Conservation (phyloP, 257 asterid genomes). For the Fraxinus cuspidata region DNA sequence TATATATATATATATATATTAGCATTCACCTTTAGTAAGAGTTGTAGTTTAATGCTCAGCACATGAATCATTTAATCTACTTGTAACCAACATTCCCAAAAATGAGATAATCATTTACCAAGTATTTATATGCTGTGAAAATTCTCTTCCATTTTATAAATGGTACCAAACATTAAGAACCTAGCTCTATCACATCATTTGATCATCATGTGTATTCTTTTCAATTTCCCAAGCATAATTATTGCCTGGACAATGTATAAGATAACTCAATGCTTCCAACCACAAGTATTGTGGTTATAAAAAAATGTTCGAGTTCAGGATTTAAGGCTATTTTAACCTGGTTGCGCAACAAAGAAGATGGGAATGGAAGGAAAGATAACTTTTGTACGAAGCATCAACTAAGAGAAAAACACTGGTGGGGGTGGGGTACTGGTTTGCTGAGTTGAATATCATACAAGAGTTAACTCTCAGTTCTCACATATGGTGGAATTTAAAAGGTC, state of each 20-base stretch:
- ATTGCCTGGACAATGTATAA: neutral
- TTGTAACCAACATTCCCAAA: neutral
- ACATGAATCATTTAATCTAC: neutral
- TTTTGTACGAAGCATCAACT: no score
- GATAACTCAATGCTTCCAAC: neutral
- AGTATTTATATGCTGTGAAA: neutral
- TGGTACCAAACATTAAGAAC: neutral
- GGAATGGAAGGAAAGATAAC: no score
- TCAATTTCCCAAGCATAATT: neutral
- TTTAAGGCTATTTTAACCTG: neutral
- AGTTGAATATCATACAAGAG: no score
- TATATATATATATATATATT: neutral
- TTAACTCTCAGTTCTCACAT: no score
- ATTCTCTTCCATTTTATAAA: slow-evolving; percentile 2
- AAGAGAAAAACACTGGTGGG: no score
- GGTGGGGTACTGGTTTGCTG: no score
- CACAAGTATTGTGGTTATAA: neutral
- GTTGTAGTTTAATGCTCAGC: neutral
- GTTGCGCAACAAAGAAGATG: neutral
- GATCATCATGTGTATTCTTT: slow-evolving; percentile 4
- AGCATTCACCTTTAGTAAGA: neutral
- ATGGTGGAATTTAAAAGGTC: neutral
- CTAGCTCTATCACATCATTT: slow-evolving; percentile 6
- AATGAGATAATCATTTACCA: neutral
- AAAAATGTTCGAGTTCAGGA: neutral